phyloP scores from a whole-genome alignment of 345 rosid genomes.

The Eucalyptus erythrocorys region DNA sequence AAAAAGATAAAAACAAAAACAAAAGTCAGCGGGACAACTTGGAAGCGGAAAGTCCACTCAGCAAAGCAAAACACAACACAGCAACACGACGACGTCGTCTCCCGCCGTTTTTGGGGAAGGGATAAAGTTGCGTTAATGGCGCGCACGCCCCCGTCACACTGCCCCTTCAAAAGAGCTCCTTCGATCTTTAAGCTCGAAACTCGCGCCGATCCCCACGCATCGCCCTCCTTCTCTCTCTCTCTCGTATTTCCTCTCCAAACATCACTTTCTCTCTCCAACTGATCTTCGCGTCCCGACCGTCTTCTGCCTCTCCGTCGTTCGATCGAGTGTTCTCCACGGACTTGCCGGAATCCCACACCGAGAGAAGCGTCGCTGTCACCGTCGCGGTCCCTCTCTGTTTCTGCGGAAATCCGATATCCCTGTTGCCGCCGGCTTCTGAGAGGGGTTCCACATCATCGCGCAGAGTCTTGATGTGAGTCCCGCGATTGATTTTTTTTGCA shows the following conservation, averaged over 20 bases:
- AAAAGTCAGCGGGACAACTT: neutral
- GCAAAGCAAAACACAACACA: neutral
- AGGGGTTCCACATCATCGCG: neutral
- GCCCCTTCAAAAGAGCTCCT: no score
- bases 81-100: neutral
- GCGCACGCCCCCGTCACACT: neutral
- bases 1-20: accelerated
- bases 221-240: neutral
- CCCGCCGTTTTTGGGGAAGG: neutral
- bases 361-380: neutral
- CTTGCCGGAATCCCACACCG: neutral
- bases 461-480: neutral
- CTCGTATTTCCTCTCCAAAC: neutral
- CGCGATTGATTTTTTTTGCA: neutral
- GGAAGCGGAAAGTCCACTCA: neutral
- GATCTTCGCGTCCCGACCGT: neutral
- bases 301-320: neutral
- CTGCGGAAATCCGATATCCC: neutral
- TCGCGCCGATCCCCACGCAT: conserved; percentile 5
- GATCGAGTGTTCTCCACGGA: neutral
- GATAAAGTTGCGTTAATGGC: neutral
- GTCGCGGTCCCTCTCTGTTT: neutral
- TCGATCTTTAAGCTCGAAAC: neutral
- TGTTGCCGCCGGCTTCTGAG: neutral
- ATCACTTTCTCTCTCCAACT: neutral